Evolutionary conservation across 129 eudicot species (phyloP).

Genomic region (Artemisia annua): DNA sequence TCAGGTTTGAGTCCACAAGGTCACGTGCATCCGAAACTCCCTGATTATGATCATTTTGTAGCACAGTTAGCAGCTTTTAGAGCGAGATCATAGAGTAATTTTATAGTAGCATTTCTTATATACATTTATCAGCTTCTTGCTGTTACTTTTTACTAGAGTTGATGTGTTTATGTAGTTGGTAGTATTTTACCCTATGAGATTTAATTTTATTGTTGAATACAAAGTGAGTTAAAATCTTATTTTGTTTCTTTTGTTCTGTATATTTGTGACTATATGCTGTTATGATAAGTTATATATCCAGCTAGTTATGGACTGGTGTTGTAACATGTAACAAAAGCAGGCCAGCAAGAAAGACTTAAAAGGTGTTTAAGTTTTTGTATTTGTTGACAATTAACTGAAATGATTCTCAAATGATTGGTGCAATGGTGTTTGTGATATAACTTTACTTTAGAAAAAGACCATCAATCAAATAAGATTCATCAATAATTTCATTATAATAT

Average conservation of each 20-base stretch:
- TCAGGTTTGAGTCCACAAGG: slow-evolving; percentile 22
- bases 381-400: background rate
- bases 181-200: background rate
- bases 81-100: slow-evolving; percentile 24
- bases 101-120: background rate
- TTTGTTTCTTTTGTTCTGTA: no score
- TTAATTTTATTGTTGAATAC: background rate
- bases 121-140: slow-evolving; percentile 30
- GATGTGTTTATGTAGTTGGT: background rate
- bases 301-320: background rate
- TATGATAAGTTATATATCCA: background rate
- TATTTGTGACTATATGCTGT: no score
- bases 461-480: background rate
- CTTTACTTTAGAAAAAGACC: slow-evolving; percentile 19
- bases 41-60: slow-evolving; percentile 74
- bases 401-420: background rate
- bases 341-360: no score
- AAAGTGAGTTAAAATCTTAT: no score
- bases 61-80: slow-evolving; percentile 61
- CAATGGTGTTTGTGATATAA: slow-evolving; percentile 7
- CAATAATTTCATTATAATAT: slow-evolving; percentile 14
- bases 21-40: slow-evolving; percentile 72
- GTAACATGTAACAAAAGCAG: background rate
- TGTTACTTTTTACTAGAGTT: background rate
- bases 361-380: background rate